A percentile compares a stretch with the other conserved stretches of the same genome.
Conservation (phyloP, 768 basidiomycete species). For the Nevesoporus exiguus region DNA sequence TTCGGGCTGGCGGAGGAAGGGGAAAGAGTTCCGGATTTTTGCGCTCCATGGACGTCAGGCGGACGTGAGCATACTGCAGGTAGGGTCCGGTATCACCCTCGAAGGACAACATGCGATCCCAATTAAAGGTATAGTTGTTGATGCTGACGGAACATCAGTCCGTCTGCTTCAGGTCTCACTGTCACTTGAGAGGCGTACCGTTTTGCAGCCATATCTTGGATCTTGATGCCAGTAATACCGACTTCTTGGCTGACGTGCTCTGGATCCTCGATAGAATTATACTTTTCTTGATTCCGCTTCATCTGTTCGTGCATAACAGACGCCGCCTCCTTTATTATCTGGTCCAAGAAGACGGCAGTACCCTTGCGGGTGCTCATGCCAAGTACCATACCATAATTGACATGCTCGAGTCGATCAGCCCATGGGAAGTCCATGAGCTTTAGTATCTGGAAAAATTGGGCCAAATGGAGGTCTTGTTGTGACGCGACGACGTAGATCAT, state of each 20-base stretch:
- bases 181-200: constrained; percentile 46
- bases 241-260: constrained; percentile 75
- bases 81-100: constrained; percentile 96
- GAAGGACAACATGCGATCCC: constrained; percentile 91
- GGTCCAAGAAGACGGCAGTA: constrained; percentile 91
- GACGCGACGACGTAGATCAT: constrained; percentile 94
- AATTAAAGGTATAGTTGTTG: constrained; percentile 95
- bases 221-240: constrained; percentile 94
- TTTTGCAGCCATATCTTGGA: constrained; percentile 96
- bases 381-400: constrained; percentile 88
- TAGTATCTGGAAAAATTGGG: constrained; percentile 93
- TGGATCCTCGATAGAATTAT: constrained; percentile 83
- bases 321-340: constrained; percentile 87
- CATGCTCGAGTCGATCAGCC: constrained; percentile 78
- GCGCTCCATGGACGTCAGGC: constrained; percentile 84
- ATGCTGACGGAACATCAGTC: constrained; percentile 48
- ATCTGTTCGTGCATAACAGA: constrained; percentile 96
- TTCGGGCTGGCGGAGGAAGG: constrained; percentile 63
- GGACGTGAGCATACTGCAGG: constrained; percentile 95
- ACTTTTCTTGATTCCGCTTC: constrained; percentile 92
- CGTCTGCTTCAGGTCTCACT: no score
- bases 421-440: constrained; percentile 87
- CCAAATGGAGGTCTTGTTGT: constrained; percentile 82
- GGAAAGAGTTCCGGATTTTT: constrained; percentile 88
- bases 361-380: constrained; percentile 96